Percentiles rank a stretch among this genome's conserved stretches.
phyloP scores from a whole-genome alignment of 768 basidiomycete genomes.

The Psilocybe azurescens region DNA sequence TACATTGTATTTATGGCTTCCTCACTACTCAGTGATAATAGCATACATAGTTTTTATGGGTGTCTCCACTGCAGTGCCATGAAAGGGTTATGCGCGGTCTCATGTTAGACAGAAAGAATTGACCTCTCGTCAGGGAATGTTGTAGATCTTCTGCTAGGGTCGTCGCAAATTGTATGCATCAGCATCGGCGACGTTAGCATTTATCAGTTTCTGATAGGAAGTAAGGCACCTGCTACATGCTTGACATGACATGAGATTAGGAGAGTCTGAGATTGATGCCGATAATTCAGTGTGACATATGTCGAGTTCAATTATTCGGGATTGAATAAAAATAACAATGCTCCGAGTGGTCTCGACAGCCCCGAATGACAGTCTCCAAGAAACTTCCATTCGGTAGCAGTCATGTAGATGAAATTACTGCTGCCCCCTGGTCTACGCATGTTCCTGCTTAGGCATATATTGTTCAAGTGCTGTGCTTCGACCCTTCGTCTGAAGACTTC shows the following conservation, averaged over 20 bases:
- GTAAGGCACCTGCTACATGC: background rate
- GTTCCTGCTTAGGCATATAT: background rate
- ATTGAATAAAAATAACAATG: background rate
- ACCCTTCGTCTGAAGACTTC: background rate
- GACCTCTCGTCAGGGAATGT: too few relatives aligned
- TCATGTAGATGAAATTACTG: background rate
- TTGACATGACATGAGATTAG: constrained; percentile 9
- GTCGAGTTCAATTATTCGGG: background rate
- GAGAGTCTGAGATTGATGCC: constrained; percentile 3
- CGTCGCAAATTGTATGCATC: background rate
- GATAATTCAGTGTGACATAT: background rate
- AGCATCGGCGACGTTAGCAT: background rate
- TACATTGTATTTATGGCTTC: constrained; percentile 16
- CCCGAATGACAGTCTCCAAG: background rate
- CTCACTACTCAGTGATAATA: constrained; percentile 15
- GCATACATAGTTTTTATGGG: background rate
- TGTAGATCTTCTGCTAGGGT: too few relatives aligned
- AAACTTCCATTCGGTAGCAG: background rate
- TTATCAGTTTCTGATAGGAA: background rate
- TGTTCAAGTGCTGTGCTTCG: background rate
- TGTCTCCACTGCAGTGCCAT: background rate
- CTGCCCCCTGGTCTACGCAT: background rate
- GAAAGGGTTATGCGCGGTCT: too few relatives aligned
- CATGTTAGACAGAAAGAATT: too few relatives aligned
- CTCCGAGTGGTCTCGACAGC: background rate